These are phyloP conservation scores for Albophoma yamanashiensis DNA, from an alignment of 2,329 filamentous ascomycete genomes.

Conservation along the genomic window DNA sequence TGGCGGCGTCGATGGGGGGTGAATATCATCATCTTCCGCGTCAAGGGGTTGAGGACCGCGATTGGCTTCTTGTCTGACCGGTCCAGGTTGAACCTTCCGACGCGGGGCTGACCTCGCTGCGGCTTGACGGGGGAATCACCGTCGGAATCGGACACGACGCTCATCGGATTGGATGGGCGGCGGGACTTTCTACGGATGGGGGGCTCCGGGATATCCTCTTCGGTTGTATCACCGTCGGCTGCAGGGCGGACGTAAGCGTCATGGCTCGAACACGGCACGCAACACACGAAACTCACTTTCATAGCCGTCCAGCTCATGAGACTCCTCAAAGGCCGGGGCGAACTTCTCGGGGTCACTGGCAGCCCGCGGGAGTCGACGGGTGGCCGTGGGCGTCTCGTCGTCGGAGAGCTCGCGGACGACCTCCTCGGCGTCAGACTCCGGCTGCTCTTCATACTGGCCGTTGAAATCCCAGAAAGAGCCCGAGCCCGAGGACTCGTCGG, in stretches of 20 bases:
- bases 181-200: slow-evolving; percentile 36
- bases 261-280: slow-evolving; percentile 6
- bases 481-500: slow-evolving; percentile 45
- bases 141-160: slow-evolving; percentile 40
- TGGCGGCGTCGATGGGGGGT: slow-evolving; percentile 39
- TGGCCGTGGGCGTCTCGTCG: slow-evolving; percentile 31
- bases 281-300: slow-evolving; percentile 40
- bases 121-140: slow-evolving; percentile 33
- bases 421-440: slow-evolving; percentile 31
- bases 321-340: slow-evolving; percentile 19
- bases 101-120: slow-evolving; percentile 40
- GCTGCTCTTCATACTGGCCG: slow-evolving; percentile 31
- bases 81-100: slow-evolving; percentile 44
- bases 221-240: slow-evolving; percentile 53
- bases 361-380: slow-evolving; percentile 23
- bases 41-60: slow-evolving; percentile 45
- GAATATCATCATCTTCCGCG: slow-evolving; percentile 54
- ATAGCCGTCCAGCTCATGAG: slow-evolving; percentile 42
- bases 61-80: slow-evolving; percentile 45
- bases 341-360: slow-evolving; percentile 12
- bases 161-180: slow-evolving; percentile 23
- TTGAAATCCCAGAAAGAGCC: slow-evolving; percentile 55
- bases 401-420: slow-evolving; percentile 24
- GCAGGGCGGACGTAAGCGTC: slow-evolving; percentile 21
- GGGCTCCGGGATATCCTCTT: slow-evolving; percentile 45